Conservation (phyloP, 2,329 filamentous ascomycete genomes). For the Monosporascus sp. region DNA sequence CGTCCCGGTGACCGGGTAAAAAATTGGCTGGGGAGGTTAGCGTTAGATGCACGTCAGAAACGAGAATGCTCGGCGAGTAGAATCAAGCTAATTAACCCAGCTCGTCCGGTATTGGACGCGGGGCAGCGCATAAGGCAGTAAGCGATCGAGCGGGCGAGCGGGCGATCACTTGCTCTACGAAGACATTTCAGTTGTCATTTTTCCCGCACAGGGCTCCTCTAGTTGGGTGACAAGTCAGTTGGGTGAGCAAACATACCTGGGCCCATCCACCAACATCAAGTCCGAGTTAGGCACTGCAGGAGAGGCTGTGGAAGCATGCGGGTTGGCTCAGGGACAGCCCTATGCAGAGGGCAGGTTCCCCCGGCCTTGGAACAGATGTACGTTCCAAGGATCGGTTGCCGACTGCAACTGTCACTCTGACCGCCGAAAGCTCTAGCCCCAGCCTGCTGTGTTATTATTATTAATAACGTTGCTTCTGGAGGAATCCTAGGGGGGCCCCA, state of each 20-base stretch:
- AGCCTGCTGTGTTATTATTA: background rate
- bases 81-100: too few relatives aligned
- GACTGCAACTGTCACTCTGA: background rate
- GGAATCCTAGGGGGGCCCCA: background rate
- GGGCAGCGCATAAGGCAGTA: too few relatives aligned
- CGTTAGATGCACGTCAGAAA: too few relatives aligned
- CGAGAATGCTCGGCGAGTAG: too few relatives aligned
- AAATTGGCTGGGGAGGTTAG: too few relatives aligned
- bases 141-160: too few relatives aligned
- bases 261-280: background rate
- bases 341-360: background rate
- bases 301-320: background rate
- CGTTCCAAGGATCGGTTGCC: background rate
- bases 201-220: too few relatives aligned
- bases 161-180: too few relatives aligned
- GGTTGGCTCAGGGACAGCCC: background rate
- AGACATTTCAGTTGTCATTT: too few relatives aligned
- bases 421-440: background rate
- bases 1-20: too few relatives aligned
- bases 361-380: background rate
- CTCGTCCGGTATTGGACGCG: too few relatives aligned
- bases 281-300: background rate
- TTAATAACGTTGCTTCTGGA: background rate
- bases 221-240: background rate
- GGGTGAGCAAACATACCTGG: background rate